Evolutionary conservation across 2,329 filamentous ascomycete genomes (phyloP), one percentile per base, ranked within the genome.

Genomic region (Calonectria pseudoturangicola): DNA sequence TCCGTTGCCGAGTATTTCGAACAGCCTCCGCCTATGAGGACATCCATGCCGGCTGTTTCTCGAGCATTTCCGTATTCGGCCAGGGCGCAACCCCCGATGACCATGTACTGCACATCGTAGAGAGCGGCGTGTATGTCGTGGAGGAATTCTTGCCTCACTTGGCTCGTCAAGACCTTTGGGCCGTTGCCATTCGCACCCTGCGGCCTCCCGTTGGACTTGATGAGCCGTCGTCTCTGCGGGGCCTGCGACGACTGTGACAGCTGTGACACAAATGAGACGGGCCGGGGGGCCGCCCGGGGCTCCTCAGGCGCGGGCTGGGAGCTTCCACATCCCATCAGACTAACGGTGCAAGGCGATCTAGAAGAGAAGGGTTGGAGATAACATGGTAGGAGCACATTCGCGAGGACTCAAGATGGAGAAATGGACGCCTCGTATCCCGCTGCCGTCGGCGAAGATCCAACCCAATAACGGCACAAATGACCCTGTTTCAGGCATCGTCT

Each of bases 401-500:
- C 54, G 28, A 36, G 36, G 54, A 27, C 6, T 48, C 10, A 25
- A 36, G 51, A 21, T 25, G 54, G 54, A 39, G 28, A 21, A 39
- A 25, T 33, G 30, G 33, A 39, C 54, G 33, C n/a, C 54, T 60
- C 54, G 54, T 60, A 60, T 60, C n/a, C 54, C n/a, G 36, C 36
- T 41, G 33, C 50, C 54, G 54, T 25, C 54, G 13, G 33, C 54
- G 54, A 60, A 41, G 54, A 60, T 60, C 54, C 54, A 60, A 60
- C 33, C 54, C 54, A 60, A 60, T 58, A 39, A 27, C 54, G 54
- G 54, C 30, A 58, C 54, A 60, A 60, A 60, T 60, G 54, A 60
- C 54, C n/a, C 54, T 60, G 54, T 60, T 60, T 60, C 54, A 60
- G 54, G 54, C 54, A 60, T 60, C 54, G 54, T 60, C 33, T 28